These are phyloP conservation scores for Calonectria honghensis DNA, from an alignment of 2,329 filamentous ascomycete species.

Conservation along the genomic window DNA sequence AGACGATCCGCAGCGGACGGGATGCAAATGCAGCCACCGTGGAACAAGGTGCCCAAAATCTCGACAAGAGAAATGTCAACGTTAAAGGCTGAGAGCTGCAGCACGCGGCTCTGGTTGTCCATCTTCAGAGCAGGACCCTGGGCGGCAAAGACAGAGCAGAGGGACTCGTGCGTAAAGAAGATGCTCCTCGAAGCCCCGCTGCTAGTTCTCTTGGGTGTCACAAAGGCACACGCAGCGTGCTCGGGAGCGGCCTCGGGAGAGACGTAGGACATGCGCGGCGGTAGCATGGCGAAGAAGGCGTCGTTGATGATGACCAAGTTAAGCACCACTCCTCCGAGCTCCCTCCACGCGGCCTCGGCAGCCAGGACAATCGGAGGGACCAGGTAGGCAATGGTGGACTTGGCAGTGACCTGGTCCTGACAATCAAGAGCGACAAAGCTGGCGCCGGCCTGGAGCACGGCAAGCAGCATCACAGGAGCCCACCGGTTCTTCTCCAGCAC, in stretches of 20 bases:
- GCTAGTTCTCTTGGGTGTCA: constrained; percentile 70
- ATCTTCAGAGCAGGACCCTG: constrained; percentile 72
- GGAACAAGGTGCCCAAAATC: constrained; percentile 70
- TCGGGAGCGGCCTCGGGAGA: constrained; percentile 62
- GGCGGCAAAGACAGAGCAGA: constrained; percentile 72
- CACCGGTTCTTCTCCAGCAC: constrained; percentile 82
- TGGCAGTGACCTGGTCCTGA: constrained; percentile 64
- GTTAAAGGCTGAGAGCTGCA: constrained; percentile 73
- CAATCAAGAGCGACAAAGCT: constrained; percentile 71
- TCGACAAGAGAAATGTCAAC: constrained; percentile 73
- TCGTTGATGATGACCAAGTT: constrained; percentile 66
- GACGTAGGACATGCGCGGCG: constrained; percentile 55
- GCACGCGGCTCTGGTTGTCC: constrained; percentile 70
- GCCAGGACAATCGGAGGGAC: constrained; percentile 66
- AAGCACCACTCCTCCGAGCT: constrained; percentile 63
- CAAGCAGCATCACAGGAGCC: constrained; percentile 81
- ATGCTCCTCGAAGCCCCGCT: constrained; percentile 71
- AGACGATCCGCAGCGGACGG: constrained; percentile 70
- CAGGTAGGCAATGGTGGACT: constrained; percentile 66
- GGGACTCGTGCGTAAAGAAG: constrained; percentile 76
- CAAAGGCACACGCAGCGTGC: constrained; percentile 76
- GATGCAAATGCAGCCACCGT: constrained; percentile 76
- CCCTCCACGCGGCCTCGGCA: constrained; percentile 64
- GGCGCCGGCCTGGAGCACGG: constrained; percentile 76
- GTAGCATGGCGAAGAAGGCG: constrained; percentile 61